Conservation (phyloP, 257 asterid species). For the Verbena officinalis region DNA sequence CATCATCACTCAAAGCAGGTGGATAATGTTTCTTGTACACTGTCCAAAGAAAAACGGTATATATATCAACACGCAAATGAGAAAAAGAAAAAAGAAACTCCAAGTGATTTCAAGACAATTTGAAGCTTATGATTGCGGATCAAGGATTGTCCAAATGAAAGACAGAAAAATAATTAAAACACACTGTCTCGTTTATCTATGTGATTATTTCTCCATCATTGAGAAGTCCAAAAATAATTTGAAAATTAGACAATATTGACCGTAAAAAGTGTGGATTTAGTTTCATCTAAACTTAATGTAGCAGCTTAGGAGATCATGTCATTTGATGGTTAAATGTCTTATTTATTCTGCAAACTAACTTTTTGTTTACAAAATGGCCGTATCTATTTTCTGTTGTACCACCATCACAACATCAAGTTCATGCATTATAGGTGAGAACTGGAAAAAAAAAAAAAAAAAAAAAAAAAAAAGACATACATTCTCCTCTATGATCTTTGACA, state of each 20-base stretch:
- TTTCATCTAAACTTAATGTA: not conserved
- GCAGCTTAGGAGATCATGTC: too few relatives aligned
- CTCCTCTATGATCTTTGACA: slow-evolving; percentile 98
- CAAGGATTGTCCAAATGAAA: too few relatives aligned
- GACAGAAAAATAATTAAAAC: too few relatives aligned
- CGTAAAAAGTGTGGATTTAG: slow-evolving; percentile 10
- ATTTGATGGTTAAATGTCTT: not conserved
- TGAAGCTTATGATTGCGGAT: too few relatives aligned
- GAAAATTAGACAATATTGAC: not conserved
- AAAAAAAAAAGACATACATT: slow-evolving; percentile 55
- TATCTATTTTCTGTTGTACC: not conserved
- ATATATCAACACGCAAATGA: slow-evolving; percentile 21
- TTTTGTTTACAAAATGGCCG: not conserved
- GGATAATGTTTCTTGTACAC: slow-evolving; percentile 99
- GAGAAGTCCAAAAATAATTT: too few relatives aligned
- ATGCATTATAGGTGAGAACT: slow-evolving; percentile 3
- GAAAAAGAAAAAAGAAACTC: not conserved
- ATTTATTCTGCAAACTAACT: not conserved
- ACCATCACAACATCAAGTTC: not conserved
- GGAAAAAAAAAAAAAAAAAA: slow-evolving; percentile 12
- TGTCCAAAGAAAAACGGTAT: slow-evolving; percentile 32
- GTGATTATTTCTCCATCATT: too few relatives aligned
- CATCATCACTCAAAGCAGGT: slow-evolving; percentile 88
- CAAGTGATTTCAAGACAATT: too few relatives aligned
- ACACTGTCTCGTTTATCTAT: too few relatives aligned